Base-by-base conservation (phyloP, 2,329 filamentous ascomycete species). In the Pleomassaria siparia region DNA sequence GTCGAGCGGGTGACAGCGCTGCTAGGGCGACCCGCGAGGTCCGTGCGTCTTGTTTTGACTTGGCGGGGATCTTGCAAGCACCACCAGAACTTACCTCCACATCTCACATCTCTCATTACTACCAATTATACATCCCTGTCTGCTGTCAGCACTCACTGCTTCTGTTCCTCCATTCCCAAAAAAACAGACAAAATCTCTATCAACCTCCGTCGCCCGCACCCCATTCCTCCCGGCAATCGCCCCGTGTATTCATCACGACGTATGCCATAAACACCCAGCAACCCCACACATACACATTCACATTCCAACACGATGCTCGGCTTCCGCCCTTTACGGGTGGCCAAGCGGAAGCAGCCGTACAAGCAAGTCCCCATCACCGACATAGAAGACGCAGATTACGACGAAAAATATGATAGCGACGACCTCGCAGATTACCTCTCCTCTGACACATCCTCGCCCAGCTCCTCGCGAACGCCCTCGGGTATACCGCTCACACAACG, bases 401-500 rank as follows among this genome's bases (percentile, higher is more conserved):
- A 66, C 37, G 74, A 76, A 53, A 76, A 75, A 51, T 67, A 64
- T 40, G 55, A 58, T n/a, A 66, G 67, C 58, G 64, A 67, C 48
- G 63, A 59, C 40, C 55, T 59, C 43, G 60, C 56, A 41, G 60
- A 36, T 56, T 66, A 66, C 43, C 56, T 62, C 43, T 69, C 68
- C 30, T 70, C 65, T 12, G 44, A 61, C 29, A 73, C 80, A 40
- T 64, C 76, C 44, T 73, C 76, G 59, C 69, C 77, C 49, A 67
- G 63, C 47, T 78, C 78, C 53, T 88, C 86, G 5, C 79, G 83
- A 47, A 74, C 77, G 11, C 73, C 67, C 25, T 67, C 67, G 18
- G 60, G 56, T 55, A 1, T 64, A n/a, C 61, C 7, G 57, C 35
- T 28, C 29, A 26, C 16, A 4, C 16, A 11, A 18, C 40, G 26